phyloP scores from a whole-genome alignment of 805 yeast genomes.

The Kuraishia hungarica region DNA sequence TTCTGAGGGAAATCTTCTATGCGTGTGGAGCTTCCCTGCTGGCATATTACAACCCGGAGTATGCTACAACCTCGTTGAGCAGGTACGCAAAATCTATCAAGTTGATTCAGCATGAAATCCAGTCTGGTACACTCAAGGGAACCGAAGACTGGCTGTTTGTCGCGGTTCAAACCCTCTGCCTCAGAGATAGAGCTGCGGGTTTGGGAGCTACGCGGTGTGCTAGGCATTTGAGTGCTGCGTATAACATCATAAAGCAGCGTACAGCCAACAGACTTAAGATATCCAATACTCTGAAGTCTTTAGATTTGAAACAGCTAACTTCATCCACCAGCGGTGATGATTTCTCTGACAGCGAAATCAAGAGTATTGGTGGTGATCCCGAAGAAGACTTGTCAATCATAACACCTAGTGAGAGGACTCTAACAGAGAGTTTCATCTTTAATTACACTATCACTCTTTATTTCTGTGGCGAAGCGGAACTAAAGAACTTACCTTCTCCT shows the following conservation, averaged over 20 bases:
- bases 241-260: slow-evolving; percentile 21
- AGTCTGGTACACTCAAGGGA: slow-evolving; percentile 14
- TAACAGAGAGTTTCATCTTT: slow-evolving; percentile 26
- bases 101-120: slow-evolving; percentile 15
- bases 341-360: not conserved
- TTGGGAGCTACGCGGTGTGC: slow-evolving; percentile 19
- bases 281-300: not conserved
- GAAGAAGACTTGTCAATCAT: not conserved
- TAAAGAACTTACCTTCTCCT: slow-evolving; percentile 31
- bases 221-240: slow-evolving; percentile 22
- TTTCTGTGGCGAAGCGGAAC: slow-evolving; percentile 10
- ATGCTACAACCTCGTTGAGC: slow-evolving; percentile 13
- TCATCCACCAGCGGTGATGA: not conserved
- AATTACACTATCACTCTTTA: slow-evolving; percentile 1
- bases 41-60: slow-evolving; percentile 21
- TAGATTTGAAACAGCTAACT: not conserved
- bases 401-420: slow-evolving; percentile 19
- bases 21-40: slow-evolving; percentile 31
- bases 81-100: slow-evolving; percentile 16
- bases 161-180: slow-evolving; percentile 26
- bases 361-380: not conserved
- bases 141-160: slow-evolving; percentile 28
- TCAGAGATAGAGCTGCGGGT: slow-evolving; percentile 23
- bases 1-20: slow-evolving; percentile 24
- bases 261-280: slow-evolving; percentile 1